These are phyloP conservation scores for Cyclotella sp. DNA, from an alignment of 108 stramenopile genomes.

Conservation along the genomic window DNA sequence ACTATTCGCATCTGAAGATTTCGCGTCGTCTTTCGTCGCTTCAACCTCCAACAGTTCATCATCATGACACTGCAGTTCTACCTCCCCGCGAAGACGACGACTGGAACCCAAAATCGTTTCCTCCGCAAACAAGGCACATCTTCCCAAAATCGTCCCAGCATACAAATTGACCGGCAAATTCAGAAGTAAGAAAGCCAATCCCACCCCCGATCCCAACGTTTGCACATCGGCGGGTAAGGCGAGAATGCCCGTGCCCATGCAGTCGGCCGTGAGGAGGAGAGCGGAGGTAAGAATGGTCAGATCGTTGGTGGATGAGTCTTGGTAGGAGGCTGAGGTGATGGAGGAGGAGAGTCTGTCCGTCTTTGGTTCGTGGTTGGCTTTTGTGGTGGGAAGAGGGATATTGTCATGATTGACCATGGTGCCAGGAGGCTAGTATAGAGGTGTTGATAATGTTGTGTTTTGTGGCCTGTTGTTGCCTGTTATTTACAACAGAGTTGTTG, in stretches of 20 bases:
- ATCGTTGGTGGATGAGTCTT: slow-evolving; percentile 53
- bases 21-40: too few relatives aligned
- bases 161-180: slow-evolving; percentile 69
- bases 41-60: not conserved
- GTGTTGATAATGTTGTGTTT: too few relatives aligned
- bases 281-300: slow-evolving; percentile 59
- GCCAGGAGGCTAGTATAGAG: too few relatives aligned
- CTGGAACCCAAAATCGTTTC: slow-evolving; percentile 4
- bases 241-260: slow-evolving; percentile 79
- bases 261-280: slow-evolving; percentile 69
- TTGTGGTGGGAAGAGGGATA: too few relatives aligned
- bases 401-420: too few relatives aligned
- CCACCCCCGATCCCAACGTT: slow-evolving; percentile 56
- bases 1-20: too few relatives aligned
- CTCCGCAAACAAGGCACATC: slow-evolving; percentile 61
- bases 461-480: too few relatives aligned
- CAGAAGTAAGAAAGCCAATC: slow-evolving; percentile 63
- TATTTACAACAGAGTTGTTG: too few relatives aligned
- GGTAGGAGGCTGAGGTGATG: slow-evolving; percentile 12
- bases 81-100: not conserved
- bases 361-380: too few relatives aligned
- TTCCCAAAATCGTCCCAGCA: slow-evolving; percentile 62
- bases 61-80: not conserved
- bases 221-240: slow-evolving; percentile 63
- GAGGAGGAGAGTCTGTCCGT: too few relatives aligned